Evolutionary conservation across 345 rosid species (phyloP).

Genomic region (Boechera stricta): DNA sequence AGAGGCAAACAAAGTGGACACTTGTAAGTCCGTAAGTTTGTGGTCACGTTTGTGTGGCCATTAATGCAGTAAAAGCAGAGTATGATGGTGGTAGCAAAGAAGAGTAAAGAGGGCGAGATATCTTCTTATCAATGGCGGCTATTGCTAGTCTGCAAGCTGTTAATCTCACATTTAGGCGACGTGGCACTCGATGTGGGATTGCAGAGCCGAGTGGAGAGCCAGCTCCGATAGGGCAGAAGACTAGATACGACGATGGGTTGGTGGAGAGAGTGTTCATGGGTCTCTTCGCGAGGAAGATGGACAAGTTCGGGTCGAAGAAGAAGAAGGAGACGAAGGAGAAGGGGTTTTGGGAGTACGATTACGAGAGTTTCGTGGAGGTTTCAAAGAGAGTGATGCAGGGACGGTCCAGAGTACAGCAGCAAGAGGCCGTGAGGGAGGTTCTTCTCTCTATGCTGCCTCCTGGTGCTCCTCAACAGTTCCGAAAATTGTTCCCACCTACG

Average conservation of each 20-base stretch:
- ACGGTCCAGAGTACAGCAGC: constrained; percentile 72
- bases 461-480: constrained; percentile 93
- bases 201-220: constrained; percentile 85
- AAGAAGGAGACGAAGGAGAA: constrained; percentile 44
- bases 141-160: constrained; percentile 53
- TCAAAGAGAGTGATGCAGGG: constrained; percentile 90
- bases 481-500: constrained; percentile 90
- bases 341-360: constrained; percentile 67
- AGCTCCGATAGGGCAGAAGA: constrained; percentile 89
- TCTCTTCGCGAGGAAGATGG: constrained; percentile 87
- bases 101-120: neutral
- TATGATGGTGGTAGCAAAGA: constrained; percentile 13
- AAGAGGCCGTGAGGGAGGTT: constrained; percentile 86
- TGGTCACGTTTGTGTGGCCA: constrained; percentile 35
- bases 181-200: constrained; percentile 60
- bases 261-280: constrained; percentile 85
- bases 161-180: constrained; percentile 37
- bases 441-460: constrained; percentile 95
- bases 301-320: constrained; percentile 60
- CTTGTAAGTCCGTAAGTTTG: constrained; percentile 21
- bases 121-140: constrained; percentile 61
- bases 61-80: constrained; percentile 28
- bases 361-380: constrained; percentile 83
- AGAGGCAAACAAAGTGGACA: constrained; percentile 45
- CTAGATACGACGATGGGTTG: constrained; percentile 76